Percentiles rank a stretch among this genome's conserved stretches.
phyloP scores from a whole-genome alignment of 2,329 filamentous ascomycete species.

The Pyricularia pennisetigena region DNA sequence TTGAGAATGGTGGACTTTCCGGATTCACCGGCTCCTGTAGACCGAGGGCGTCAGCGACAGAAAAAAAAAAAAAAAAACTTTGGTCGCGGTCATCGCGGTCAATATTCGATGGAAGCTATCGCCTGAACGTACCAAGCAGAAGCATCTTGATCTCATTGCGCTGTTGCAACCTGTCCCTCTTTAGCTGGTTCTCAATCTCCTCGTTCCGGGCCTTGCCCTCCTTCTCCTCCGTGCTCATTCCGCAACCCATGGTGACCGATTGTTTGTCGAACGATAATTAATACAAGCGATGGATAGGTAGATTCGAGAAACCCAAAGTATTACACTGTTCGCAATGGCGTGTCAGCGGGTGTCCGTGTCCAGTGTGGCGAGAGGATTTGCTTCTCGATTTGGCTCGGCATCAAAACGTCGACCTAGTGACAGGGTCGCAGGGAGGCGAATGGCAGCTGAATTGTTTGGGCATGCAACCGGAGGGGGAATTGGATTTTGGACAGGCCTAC shows the following conservation, averaged over 20 bases:
- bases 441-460: background rate
- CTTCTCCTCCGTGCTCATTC: conserved; percentile 99
- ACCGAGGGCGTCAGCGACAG: conserved; percentile 12
- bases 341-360: background rate
- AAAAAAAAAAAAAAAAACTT: background rate
- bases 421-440: background rate
- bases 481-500: background rate
- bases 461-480: background rate
- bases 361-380: background rate
- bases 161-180: conserved; percentile 97
- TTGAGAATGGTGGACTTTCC: conserved; percentile 92
- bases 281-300: background rate
- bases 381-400: background rate
- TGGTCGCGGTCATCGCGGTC: background rate
- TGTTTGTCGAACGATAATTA: conserved; percentile 7
- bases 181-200: conserved; percentile 99
- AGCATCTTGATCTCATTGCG: conserved; percentile 99
- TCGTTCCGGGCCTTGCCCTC: conserved; percentile 99
- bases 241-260: conserved; percentile 85
- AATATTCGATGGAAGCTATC: background rate
- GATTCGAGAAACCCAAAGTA: background rate
- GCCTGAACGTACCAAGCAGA: conserved; percentile 66
- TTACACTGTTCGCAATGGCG: background rate
- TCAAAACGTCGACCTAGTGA: background rate
- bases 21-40: conserved; percentile 87